Base-by-base conservation (phyloP, 345 rosid genomes). In the Excoecaria cochinchinensis region DNA sequence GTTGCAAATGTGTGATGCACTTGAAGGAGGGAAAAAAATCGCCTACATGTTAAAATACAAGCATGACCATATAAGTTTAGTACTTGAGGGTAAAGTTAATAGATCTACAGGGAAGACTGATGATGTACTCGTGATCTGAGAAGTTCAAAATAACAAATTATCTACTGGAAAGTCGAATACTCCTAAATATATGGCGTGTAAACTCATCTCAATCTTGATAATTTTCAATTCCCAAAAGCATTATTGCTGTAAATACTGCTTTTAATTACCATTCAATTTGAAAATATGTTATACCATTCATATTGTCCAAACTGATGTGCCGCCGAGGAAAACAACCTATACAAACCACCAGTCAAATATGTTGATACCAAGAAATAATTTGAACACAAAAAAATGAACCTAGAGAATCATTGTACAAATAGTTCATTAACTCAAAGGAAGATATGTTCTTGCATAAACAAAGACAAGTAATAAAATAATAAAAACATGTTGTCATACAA, bases 1-100 rank as follows among this genome's bases (percentile, higher is more conserved):
- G 99, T 96, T 48, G 98, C 97, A 87, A 96, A 93, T 24, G 99
- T 96, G 76, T 93, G 98, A 80, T 90, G 93, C 73, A 90, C 81
- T 98, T 96, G 83, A 59, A 84, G 31, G 36, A 67, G 67, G 58
- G 79, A 74, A 17, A 15, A 64, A 16, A 47, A 64, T n/a, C 6
- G 42, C 72, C 19, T 67, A 25, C 17, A 50, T 51, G 19, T 78
- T 52, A 59, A 17, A 44, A 73, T 39, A 46, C 17, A 17, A 24
- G 52, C 66, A 59, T 51, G 19, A 42, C 56, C 14, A 50, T 50
- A 53, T 48, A 53, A 46, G 39, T 59, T 38, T 14, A 52, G 14
- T 69, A 50, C 64, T 65, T 56, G 8, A 3, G 48, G 7, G 47
- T 46, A 48, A 44, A 24, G 16, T 17, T 68, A 5, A 53, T 14